Conservation (phyloP, 306 rosid genomes). For the Prunus armeniaca region DNA sequence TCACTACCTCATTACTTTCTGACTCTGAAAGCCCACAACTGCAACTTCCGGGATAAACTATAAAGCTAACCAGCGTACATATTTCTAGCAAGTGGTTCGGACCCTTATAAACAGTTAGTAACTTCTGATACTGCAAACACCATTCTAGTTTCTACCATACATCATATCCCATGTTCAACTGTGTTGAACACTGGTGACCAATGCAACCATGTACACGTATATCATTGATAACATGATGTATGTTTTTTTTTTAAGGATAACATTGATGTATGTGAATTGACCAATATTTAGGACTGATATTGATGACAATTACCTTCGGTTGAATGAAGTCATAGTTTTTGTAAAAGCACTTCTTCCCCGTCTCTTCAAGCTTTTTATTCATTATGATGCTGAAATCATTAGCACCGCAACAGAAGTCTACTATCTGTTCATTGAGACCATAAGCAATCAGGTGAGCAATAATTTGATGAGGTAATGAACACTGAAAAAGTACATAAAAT, state of each 20-base stretch:
- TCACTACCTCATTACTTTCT: not conserved
- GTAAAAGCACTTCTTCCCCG: slow-evolving; percentile 66
- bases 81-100: not conserved
- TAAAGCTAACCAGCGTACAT: not conserved
- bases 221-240: not conserved
- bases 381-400: slow-evolving; percentile 82
- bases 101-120: not conserved
- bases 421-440: slow-evolving; percentile 59
- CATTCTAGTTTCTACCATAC: not conserved
- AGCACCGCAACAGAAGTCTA: slow-evolving; percentile 96
- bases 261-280: not conserved
- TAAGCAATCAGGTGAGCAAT: slow-evolving; percentile 27
- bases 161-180: not conserved
- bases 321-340: slow-evolving; percentile 79
- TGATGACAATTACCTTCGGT: slow-evolving; percentile 56
- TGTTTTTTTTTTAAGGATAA: not conserved
- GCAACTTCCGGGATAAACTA: not conserved
- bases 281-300: slow-evolving; percentile 10
- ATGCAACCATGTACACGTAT: not conserved
- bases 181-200: not conserved
- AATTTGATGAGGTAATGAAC: not conserved
- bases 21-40: not conserved
- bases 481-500: not conserved
- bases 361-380: slow-evolving; percentile 81
- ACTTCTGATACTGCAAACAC: not conserved